Base-by-base conservation (phyloP, 805 yeast species). In the Myxozyma geophila region DNA sequence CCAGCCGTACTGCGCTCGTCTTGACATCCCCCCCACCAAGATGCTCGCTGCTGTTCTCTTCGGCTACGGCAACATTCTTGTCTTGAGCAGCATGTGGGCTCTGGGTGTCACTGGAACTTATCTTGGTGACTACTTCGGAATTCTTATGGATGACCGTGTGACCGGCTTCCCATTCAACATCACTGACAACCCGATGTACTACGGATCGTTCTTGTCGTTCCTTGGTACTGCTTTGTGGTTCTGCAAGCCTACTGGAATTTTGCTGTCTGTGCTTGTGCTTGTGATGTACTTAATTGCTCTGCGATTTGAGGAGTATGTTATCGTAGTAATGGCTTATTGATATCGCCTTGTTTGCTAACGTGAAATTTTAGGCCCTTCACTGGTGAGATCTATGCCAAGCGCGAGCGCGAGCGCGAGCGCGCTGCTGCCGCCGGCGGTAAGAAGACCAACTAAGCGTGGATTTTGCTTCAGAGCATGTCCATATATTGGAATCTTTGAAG, bases 121-220 rank as follows among this genome's bases (percentile, higher is more conserved):
- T 73, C 79, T 95, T n/a, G 99, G 99, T 49, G 99, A 95, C 76
- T 96, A 95, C 78, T 95, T 95, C 77, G 98, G 98, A 1, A 92
- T 95, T 72, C 82, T 95, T 71, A 95, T 93, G 95, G 86, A 87
- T 67, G 84, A 89, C 68, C 84, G 96, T 73, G 97, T 95, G 64
- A 88, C 93, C 17, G 86, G 89, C 0, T 95, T 95, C 83, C 99
- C 99, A 15, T 95, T 95, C 83, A 92, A 87, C 72, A 85, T 92
- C 61, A 83, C 87, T 68, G 87, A 91, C 73, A 93, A 95, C 77
- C 99, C 99, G 68, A 95, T 95, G 99, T 95, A 95, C 77, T 88
- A 89, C 73, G 99, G 99, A 15, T 89, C 96, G 9, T 84, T 92
- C 23, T 79, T 93, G 69, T 86, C 96, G 58, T 95, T 95, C 81